phyloP scores from a whole-genome alignment of 495 filamentous ascomycete genomes.

The Penicillium subrubescens region DNA sequence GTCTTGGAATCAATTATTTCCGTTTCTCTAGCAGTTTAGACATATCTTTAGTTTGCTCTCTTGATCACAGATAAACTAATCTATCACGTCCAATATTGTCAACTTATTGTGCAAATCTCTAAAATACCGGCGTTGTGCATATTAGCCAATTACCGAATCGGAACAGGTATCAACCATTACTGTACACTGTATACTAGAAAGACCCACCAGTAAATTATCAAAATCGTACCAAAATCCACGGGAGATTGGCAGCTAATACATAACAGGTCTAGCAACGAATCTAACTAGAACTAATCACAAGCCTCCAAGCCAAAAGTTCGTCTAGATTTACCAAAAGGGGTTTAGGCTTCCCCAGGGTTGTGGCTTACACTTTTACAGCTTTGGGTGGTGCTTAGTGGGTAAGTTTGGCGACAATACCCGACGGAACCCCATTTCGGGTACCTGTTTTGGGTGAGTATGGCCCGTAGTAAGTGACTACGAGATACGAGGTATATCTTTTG shows the following conservation, averaged over 20 bases:
- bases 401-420: background rate
- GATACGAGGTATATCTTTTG: background rate
- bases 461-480: background rate
- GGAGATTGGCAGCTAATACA: constrained; percentile 25
- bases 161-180: background rate
- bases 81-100: background rate
- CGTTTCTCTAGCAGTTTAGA: too few relatives aligned
- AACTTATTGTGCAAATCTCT: background rate
- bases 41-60: too few relatives aligned
- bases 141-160: background rate
- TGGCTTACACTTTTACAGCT: background rate
- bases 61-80: background rate
- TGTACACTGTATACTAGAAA: background rate
- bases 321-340: constrained; percentile 20
- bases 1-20: too few relatives aligned
- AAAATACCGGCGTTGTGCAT: background rate
- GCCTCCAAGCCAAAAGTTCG: constrained; percentile 7
- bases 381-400: background rate
- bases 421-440: background rate
- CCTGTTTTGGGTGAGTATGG: background rate
- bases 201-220: background rate
- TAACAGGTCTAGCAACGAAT: background rate
- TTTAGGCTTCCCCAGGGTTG: constrained; percentile 15
- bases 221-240: background rate
- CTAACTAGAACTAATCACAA: constrained; percentile 6